Percentiles rank a stretch among this genome's conserved stretches.
phyloP scores from a whole-genome alignment of 2,329 filamentous ascomycete genomes.

The Coniochaeta prunicola region DNA sequence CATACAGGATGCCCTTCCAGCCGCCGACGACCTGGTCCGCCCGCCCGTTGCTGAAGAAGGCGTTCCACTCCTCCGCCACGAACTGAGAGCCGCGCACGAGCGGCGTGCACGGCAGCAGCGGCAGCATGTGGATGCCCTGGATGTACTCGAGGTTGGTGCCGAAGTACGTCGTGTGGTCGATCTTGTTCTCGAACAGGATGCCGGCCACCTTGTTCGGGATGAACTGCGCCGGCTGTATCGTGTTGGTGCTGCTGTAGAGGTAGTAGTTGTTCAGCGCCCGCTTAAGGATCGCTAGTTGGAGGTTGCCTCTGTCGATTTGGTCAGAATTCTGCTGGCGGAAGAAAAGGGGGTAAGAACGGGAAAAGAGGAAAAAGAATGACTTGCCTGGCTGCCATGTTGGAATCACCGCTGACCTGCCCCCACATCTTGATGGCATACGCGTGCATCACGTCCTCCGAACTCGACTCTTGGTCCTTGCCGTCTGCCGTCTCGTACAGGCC shows the following conservation, averaged over 20 bases:
- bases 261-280: slow-evolving; percentile 75
- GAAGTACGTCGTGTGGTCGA: slow-evolving; percentile 90
- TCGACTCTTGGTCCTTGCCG: slow-evolving; percentile 80
- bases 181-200: slow-evolving; percentile 88
- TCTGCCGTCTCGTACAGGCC: slow-evolving; percentile 64
- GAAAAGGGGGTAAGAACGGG: not conserved
- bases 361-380: not conserved
- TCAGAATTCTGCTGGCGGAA: not conserved
- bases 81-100: slow-evolving; percentile 62
- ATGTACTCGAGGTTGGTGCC: slow-evolving; percentile 66
- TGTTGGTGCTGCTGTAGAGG: slow-evolving; percentile 66
- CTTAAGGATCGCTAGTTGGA: slow-evolving; percentile 75
- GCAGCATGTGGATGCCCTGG: slow-evolving; percentile 77
- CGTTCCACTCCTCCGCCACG: slow-evolving; percentile 75
- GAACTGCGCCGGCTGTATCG: slow-evolving; percentile 65
- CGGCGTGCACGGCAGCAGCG: slow-evolving; percentile 60
- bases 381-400: slow-evolving; percentile 67
- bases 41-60: slow-evolving; percentile 64
- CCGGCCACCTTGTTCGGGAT: slow-evolving; percentile 68
- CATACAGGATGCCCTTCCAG: slow-evolving; percentile 81
- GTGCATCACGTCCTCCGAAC: slow-evolving; percentile 84
- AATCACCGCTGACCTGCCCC: slow-evolving; percentile 71
- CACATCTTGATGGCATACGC: slow-evolving; percentile 90
- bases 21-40: slow-evolving; percentile 61
- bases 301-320: slow-evolving; percentile 49